phyloP scores from a whole-genome alignment of 306 rosid genomes.

The Rubus idaeus region DNA sequence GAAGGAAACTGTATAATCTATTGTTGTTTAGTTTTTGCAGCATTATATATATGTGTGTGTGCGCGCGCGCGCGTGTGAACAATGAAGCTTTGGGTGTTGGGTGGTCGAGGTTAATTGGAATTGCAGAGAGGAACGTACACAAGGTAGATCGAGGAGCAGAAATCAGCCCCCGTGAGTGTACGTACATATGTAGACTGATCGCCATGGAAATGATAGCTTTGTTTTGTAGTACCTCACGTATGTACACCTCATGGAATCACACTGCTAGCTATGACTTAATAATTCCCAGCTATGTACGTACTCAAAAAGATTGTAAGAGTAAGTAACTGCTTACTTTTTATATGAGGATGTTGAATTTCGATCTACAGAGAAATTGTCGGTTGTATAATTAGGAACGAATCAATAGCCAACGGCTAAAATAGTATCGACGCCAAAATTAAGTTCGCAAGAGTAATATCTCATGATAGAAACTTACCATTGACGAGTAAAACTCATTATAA shows the following conservation, averaged over 20 bases:
- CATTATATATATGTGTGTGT: not conserved
- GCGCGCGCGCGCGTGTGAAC: too few species aligned
- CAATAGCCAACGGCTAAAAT: too few species aligned
- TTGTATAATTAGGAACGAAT: too few species aligned
- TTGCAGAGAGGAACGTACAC: not conserved
- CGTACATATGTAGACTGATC: not conserved
- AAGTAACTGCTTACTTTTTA: too few species aligned
- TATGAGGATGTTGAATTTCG: not conserved
- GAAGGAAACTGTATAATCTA: too few species aligned
- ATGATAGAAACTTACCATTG: too few species aligned
- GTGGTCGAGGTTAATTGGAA: not conserved
- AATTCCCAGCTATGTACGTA: too few species aligned
- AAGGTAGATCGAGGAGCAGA: not conserved
- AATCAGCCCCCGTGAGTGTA: not conserved
- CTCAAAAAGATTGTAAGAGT: not conserved
- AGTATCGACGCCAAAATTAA: too few species aligned
- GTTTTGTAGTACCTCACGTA: not conserved
- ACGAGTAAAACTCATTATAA: too few species aligned
- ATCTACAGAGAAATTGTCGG: too few species aligned
- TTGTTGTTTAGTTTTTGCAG: not conserved
- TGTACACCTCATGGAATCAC: not conserved
- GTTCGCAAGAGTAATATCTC: too few species aligned
- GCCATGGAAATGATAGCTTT: not conserved
- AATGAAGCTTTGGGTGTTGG: not conserved
- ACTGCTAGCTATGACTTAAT: not conserved